These are phyloP conservation scores for Alternaria conjuncta DNA, from an alignment of 2,329 filamentous ascomycete genomes.

Conservation along the genomic window DNA sequence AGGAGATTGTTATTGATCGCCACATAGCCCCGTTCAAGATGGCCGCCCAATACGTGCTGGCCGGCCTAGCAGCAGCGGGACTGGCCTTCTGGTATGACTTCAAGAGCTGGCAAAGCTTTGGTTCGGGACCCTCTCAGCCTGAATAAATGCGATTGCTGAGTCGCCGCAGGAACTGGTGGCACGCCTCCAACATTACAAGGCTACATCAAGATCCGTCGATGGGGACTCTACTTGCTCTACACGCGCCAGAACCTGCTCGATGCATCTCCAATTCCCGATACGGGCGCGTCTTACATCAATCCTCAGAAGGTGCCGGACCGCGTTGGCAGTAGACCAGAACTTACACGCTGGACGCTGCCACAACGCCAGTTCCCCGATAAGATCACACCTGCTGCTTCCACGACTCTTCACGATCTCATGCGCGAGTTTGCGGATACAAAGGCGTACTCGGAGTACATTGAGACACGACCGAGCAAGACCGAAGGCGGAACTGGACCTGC, in stretches of 20 bases:
- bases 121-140: conserved; percentile 1
- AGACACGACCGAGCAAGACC: conserved; percentile 31
- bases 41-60: conserved; percentile 15
- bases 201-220: conserved; percentile 38
- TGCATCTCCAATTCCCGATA: conserved; percentile 28
- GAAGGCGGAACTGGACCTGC: conserved; percentile 42
- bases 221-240: conserved; percentile 38
- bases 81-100: conserved; percentile 31
- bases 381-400: conserved; percentile 29
- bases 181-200: conserved; percentile 40
- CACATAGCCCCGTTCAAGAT: background rate
- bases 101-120: conserved; percentile 30
- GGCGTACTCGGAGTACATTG: conserved; percentile 28
- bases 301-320: conserved; percentile 27
- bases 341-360: conserved; percentile 40
- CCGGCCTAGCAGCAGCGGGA: conserved; percentile 16
- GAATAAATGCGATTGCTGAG: conserved; percentile 2
- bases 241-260: conserved; percentile 34
- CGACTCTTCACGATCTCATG: conserved; percentile 30
- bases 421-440: conserved; percentile 23
- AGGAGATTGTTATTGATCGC: background rate
- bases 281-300: conserved; percentile 34
- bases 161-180: conserved; percentile 35
- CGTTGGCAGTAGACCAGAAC: conserved; percentile 22
- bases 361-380: conserved; percentile 33